Percentiles rank a stretch among this genome's conserved stretches.
Conservation (phyloP, 176 grass and related monocot genomes). For the barley (Hordeum vulgare) region MorexV3_pseudomolecules_assembly NC_058523.1:450352187-450352686, state of each 20-base stretch:
- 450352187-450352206: constrained; percentile 99
- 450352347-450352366: constrained; percentile 99
- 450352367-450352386: constrained; percentile 91
- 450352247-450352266: constrained; percentile 9
- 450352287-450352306: constrained; percentile 94
- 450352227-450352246: constrained; percentile 17
- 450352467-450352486: constrained; percentile 19
- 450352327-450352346: constrained; percentile 98
- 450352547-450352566: constrained; percentile 98
- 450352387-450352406: constrained; percentile 69
- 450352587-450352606: constrained; percentile 99
- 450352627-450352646: neutral
- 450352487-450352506: constrained; percentile 26
- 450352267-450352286: neutral
- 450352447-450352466: neutral
- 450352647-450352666: neutral
- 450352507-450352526: constrained; percentile 83
- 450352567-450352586: constrained; percentile 96
- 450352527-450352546: constrained; percentile 97
- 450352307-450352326: constrained; percentile 98
- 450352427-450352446: neutral
- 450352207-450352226: constrained; percentile 8
- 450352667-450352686: neutral
- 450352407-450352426: constrained; percentile 8
- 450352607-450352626: constrained; percentile 2